Conservation (phyloP, 129 eudicot genomes). For the Sambucus nigra region DNA sequence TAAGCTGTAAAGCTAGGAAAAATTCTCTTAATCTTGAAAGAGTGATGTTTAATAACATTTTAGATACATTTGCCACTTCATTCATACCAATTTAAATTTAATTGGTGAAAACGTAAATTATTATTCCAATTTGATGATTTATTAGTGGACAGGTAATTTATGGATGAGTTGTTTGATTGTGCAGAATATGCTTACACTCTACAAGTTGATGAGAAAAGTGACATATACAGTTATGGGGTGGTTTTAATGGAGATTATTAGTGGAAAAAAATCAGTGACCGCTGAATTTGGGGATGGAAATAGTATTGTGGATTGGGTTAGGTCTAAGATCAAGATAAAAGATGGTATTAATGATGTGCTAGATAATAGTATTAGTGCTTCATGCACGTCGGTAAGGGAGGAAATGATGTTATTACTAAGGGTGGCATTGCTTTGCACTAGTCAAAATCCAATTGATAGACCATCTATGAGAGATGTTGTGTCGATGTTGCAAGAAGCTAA, state of each 20-base stretch:
- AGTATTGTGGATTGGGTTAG: slow-evolving; percentile 91
- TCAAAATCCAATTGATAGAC: slow-evolving; percentile 81
- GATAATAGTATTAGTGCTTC: slow-evolving; percentile 82
- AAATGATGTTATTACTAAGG: slow-evolving; percentile 71
- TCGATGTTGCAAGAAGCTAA: slow-evolving; percentile 93
- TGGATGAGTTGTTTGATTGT: not conserved
- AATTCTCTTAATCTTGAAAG: no score
- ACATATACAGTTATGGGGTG: slow-evolving; percentile 89
- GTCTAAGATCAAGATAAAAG: slow-evolving; percentile 51
- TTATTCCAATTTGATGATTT: no score
- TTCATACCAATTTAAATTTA: no score
- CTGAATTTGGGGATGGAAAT: slow-evolving; percentile 93
- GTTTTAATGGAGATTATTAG: slow-evolving; percentile 76
- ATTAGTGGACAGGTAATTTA: not conserved
- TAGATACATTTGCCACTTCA: no score
- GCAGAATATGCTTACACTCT: slow-evolving; percentile 94
- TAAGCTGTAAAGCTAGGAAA: no score
- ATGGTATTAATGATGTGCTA: slow-evolving; percentile 49
- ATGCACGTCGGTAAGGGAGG: slow-evolving; percentile 76
- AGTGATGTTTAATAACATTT: no score
- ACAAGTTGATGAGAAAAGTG: slow-evolving; percentile 97
- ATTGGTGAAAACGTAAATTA: no score
- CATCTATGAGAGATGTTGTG: slow-evolving; percentile 97
- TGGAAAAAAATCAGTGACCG: slow-evolving; percentile 73
- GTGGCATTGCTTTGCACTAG: slow-evolving; percentile 87